Base-by-base conservation (phyloP, 768 basidiomycete species). In the Pholiota molesta region DNA sequence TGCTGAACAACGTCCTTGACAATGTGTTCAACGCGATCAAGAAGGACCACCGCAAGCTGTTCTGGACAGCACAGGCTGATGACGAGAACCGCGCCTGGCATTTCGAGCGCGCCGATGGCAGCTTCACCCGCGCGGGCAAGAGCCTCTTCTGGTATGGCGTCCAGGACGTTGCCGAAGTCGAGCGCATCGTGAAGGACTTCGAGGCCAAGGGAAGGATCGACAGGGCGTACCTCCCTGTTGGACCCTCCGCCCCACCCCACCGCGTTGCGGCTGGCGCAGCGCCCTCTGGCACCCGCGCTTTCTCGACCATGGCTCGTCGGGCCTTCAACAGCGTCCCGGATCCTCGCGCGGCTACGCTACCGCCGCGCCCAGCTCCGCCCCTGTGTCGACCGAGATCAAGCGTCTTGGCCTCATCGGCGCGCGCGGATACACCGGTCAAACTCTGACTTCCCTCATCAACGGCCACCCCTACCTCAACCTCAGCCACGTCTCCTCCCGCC, bases 31-130 rank as follows among this genome's bases (percentile, higher is more conserved):
- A 86, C 71, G 88, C 94, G n/a, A 88, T 99, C 81, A 91, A 89
- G 77, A 96, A 95, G 80, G 95, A 99, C 73, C 91, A 98, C 77
- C 86, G 89, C 64, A 86, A 86, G 61, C 84, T 99, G 42, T 97
- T 99, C 83, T 99, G 97, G 97, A 98, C 96, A n/a, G 90, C 94
- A 0, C 91, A 90, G 67, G 89, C 89, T 4, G 95, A 98, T 66
- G 97, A 99, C 73, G 97, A 99, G 78, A 96, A 97, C 77, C 88
- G 96, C 42, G 86, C 90, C 3, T 99, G 97, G 97, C 97, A 99
- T 78, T 99, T 98, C 69, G 97, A 99, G 80, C 88, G 95, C 59
- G 95, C 97, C 0, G 96, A 99, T 67, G 97, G 97, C 0, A 94
- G 92, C 75, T 99, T 99, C 80, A 97, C 95, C 17, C 84, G 97